Percentiles rank a stretch among this genome's conserved stretches.
Conservation (phyloP, 371 early-diverging fungal genomes). For the Mortierella sp. region DNA sequence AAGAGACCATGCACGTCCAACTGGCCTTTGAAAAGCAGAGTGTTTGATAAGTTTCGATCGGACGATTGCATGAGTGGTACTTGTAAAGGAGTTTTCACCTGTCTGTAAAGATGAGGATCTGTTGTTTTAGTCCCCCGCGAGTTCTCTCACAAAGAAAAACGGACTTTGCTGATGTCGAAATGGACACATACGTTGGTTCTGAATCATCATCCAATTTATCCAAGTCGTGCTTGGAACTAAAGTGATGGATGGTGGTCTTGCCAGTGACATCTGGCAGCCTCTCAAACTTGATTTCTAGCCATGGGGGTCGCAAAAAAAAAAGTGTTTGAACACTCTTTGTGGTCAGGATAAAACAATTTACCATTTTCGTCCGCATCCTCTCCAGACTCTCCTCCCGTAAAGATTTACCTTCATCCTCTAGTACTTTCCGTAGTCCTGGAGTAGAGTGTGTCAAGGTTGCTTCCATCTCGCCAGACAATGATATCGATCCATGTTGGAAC, state of each 20-base stretch:
- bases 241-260: constrained; percentile 22
- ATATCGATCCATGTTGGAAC: constrained; percentile 35
- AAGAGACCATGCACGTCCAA: constrained; percentile 44
- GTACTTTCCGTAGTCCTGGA: constrained; percentile 34
- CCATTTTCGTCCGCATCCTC: constrained; percentile 18
- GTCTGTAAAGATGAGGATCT: not conserved
- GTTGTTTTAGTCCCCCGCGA: too few species aligned
- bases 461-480: constrained; percentile 30
- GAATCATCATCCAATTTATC: constrained; percentile 22
- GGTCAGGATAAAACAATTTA: not conserved
- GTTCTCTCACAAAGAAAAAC: too few species aligned
- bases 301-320: not conserved
- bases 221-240: constrained; percentile 44
- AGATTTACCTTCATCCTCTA: constrained; percentile 34
- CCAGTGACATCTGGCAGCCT: constrained; percentile 20
- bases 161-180: not conserved
- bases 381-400: not conserved
- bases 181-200: constrained; percentile 6
- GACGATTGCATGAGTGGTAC: not conserved
- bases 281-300: constrained; percentile 30
- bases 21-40: constrained; percentile 27
- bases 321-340: not conserved
- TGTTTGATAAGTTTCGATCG: constrained; percentile 25
- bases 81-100: not conserved
- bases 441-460: constrained; percentile 47